Base-by-base conservation (phyloP, 2,329 filamentous ascomycete species). In the Rugonectria rugulosa region DNA sequence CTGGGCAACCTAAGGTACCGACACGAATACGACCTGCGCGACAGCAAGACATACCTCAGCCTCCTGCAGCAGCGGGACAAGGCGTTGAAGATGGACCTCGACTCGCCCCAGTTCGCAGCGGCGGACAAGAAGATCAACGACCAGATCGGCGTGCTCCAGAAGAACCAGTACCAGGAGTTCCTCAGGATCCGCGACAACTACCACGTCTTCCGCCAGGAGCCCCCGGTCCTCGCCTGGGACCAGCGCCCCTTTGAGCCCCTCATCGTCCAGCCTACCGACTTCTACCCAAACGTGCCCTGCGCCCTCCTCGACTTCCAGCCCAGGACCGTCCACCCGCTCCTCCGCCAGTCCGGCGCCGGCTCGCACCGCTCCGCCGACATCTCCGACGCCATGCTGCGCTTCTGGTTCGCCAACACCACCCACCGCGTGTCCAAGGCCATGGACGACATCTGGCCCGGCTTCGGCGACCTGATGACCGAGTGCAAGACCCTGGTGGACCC, bases 171-270 rank as follows among this genome's bases (percentile, higher is more conserved):
- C 21, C 68, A 69, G 26, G 73, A 77, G 50, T 79, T 78, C 63
- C 53, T 67, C 19, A 69, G 74, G 24, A 65, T 74, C 42, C 75
- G 77, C 24, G 86, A 90, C 64, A 85, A 87, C 66, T 70, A 79
- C 38, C 81, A 83, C 60, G 61, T 81, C 14, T 77, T 81, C 64
- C 70, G 74, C 44, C 76, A 81, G 70, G 64, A 77, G 0, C 77
- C 80, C 2, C 82, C 85, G 0, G 64, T 80, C 1, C 71, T 94
- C 4, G 65, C 79, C 21, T 93, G 88, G 85, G 91, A 96, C 71
- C 80, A 82, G 2, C 86, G 92, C 14, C 74, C 78, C 2, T 86
- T 85, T 65, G 91, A 96, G 65, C 89, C 91, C 0, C 77, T 97
- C 14, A 72, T 77, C 20, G 81, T 84, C 3, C 57, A 77, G 5